A percentile compares a stretch with the other conserved stretches of the same genome.
These are phyloP conservation scores for Pisolithus albus DNA, from an alignment of 768 basidiomycete genomes.

Conservation along the genomic window DNA sequence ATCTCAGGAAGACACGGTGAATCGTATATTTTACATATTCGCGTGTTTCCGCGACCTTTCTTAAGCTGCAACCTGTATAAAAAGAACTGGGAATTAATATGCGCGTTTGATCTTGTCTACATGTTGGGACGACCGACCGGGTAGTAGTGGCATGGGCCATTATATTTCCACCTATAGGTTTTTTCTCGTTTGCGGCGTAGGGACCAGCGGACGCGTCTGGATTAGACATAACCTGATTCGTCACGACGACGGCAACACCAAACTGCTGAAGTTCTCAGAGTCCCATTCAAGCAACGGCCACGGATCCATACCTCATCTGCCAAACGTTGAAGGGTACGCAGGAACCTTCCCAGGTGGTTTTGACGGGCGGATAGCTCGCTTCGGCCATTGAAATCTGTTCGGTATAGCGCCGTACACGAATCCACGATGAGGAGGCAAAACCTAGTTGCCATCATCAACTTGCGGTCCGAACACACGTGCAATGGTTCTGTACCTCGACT, in stretches of 20 bases:
- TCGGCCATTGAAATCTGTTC: conserved; percentile 92
- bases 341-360: conserved; percentile 91
- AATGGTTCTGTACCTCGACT: conserved; percentile 68
- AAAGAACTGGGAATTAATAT: conserved; percentile 3
- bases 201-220: conserved; percentile 91
- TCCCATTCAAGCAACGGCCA: conserved; percentile 1
- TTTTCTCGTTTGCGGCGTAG: conserved; percentile 88
- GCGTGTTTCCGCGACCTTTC: conserved; percentile 86
- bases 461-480: conserved; percentile 1
- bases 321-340: conserved; percentile 85
- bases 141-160: conserved; percentile 99
- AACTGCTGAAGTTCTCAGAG: conserved; percentile 49
- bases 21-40: conserved; percentile 96
- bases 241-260: conserved; percentile 94
- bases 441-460: conserved; percentile 36
- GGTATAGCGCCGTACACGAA: conserved; percentile 91
- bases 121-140: conserved; percentile 43
- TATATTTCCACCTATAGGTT: conserved; percentile 98
- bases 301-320: conserved; percentile 80
- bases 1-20: conserved; percentile 96
- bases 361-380: conserved; percentile 94
- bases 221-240: conserved; percentile 99
- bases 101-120: background rate
- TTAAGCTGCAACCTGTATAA: conserved; percentile 70
- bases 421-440: conserved; percentile 96